Percentiles rank a stretch among this genome's conserved stretches.
Evolutionary conservation across 2,329 filamentous ascomycete genomes (phyloP).

Genomic region (Colletotrichum costaricense): DNA sequence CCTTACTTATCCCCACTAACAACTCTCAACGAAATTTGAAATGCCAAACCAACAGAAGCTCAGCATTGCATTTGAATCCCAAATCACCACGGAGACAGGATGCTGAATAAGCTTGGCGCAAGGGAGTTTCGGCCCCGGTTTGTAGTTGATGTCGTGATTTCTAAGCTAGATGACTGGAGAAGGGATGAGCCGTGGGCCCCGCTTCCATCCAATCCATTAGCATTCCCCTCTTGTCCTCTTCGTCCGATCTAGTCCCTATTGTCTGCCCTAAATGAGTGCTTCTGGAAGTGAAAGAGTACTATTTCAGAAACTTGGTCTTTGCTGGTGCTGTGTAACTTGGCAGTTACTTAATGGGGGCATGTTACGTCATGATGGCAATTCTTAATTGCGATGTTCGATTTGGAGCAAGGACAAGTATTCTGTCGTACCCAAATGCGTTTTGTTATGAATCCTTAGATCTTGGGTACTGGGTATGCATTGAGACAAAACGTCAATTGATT

Average conservation of each 20-base stretch:
- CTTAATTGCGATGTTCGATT: neutral
- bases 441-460: too few species aligned
- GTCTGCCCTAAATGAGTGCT: neutral
- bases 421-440: too few species aligned
- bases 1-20: neutral
- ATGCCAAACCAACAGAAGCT: neutral
- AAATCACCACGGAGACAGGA: neutral
- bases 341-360: neutral
- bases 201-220: too few species aligned
- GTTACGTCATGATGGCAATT: neutral
- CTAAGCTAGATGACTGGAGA: slow-evolving; percentile 12
- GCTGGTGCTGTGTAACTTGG: neutral
- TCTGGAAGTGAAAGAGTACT: neutral
- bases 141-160: slow-evolving; percentile 20
- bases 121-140: slow-evolving; percentile 12
- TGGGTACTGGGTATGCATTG: too few species aligned
- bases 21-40: neutral
- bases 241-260: neutral
- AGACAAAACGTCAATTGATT: too few species aligned
- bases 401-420: neutral
- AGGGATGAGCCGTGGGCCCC: too few species aligned
- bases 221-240: neutral
- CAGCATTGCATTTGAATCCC: neutral
- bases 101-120: slow-evolving; percentile 21
- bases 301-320: neutral